phyloP scores from a whole-genome alignment of 1,139 yeast species.

The Diutina catenulata region DNA sequence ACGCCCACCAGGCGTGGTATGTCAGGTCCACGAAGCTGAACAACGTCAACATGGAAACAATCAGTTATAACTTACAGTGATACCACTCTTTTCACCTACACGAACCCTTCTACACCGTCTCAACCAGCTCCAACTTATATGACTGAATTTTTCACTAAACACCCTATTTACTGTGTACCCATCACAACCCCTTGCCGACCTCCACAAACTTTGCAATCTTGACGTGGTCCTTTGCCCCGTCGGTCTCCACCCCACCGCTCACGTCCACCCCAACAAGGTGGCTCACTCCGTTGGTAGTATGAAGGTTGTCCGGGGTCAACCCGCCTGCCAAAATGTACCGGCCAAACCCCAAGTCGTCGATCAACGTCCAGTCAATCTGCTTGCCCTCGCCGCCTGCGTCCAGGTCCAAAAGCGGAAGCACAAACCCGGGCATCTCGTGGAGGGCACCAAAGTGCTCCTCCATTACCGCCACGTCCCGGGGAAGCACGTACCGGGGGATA shows the following conservation, averaged over 20 bases:
- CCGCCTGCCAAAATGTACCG: conserved; percentile 82
- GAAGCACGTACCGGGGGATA: conserved; percentile 59
- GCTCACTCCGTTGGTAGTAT: conserved; percentile 29
- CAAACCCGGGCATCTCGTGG: conserved; percentile 7
- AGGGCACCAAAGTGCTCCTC: conserved; percentile 11
- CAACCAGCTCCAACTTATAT: too few species aligned
- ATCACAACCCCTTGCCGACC: not conserved
- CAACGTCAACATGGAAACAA: too few species aligned
- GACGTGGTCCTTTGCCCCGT: not conserved
- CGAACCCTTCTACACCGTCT: too few species aligned
- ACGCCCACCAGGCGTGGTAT: too few species aligned
- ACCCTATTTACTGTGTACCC: too few species aligned
- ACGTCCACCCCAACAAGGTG: conserved; percentile 85
- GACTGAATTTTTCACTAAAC: too few species aligned
- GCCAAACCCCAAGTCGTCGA: conserved; percentile 22
- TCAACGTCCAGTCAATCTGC: conserved; percentile 51
- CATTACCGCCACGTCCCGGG: conserved; percentile 31
- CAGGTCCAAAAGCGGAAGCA: conserved; percentile 62
- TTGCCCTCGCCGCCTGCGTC: conserved; percentile 91
- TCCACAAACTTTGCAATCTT: conserved; percentile 1
- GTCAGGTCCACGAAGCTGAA: too few species aligned
- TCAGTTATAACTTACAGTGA: too few species aligned
- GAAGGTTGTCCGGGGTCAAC: conserved; percentile 60
- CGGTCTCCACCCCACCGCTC: conserved; percentile 64
- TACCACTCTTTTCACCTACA: too few species aligned